These are phyloP conservation scores for Cyberlindnera subsufficiens DNA, from an alignment of 805 yeast species.

Conservation along the genomic window DNA sequence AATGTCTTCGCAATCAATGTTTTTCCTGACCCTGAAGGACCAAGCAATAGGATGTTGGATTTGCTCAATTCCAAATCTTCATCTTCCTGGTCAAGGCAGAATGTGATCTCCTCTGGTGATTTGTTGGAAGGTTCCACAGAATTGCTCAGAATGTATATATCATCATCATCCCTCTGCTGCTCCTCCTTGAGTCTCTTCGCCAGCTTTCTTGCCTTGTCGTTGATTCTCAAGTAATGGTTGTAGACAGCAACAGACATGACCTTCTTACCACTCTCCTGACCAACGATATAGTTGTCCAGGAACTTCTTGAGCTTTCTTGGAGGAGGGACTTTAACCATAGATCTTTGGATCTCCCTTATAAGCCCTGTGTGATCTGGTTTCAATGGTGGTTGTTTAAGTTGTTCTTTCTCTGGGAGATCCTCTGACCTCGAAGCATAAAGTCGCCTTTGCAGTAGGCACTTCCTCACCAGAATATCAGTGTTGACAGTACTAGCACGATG, in stretches of 20 bases:
- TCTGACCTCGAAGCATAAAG: neutral
- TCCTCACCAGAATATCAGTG: neutral
- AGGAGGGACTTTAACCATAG: constrained; percentile 33
- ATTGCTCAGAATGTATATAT: constrained; percentile 18
- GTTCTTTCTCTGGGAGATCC: neutral
- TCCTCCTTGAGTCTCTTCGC: constrained; percentile 25
- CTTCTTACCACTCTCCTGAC: constrained; percentile 50
- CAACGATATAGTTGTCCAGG: constrained; percentile 48
- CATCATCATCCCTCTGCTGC: constrained; percentile 25
- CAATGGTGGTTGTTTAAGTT: neutral
- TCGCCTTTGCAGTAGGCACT: neutral
- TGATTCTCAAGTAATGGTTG: constrained; percentile 47
- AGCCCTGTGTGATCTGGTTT: neutral
- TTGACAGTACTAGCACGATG: too few relatives aligned
- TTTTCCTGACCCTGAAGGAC: constrained; percentile 62
- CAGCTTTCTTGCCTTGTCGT: constrained; percentile 32
- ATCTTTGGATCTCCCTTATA: constrained; percentile 8
- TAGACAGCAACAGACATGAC: constrained; percentile 58
- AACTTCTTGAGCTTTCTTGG: constrained; percentile 40
- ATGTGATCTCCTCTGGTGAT: constrained; percentile 28
- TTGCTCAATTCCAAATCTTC: constrained; percentile 45
- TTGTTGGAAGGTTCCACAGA: constrained; percentile 18
- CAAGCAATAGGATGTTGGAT: constrained; percentile 49
- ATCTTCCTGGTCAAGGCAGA: constrained; percentile 23
- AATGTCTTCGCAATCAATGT: constrained; percentile 50